Conservation (phyloP, 169 alveolate species). For the Cryptosporidium ubiquitum region DNA sequence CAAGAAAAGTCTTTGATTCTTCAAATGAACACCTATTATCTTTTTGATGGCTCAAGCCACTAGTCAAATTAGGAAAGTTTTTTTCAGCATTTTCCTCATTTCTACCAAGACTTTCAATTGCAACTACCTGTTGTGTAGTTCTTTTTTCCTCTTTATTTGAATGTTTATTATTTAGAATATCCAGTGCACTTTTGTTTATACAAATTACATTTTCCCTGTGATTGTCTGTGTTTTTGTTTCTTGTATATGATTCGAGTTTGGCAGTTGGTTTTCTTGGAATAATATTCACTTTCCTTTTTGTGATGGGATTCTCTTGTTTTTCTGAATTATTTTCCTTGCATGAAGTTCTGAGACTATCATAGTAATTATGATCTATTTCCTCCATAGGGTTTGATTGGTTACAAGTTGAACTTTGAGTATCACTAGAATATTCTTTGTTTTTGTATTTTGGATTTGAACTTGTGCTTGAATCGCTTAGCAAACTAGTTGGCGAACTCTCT, state of each 20-base stretch:
- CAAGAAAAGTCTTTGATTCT: neutral
- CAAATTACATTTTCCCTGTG: neutral
- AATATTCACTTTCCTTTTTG: neutral
- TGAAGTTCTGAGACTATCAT: neutral
- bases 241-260: neutral
- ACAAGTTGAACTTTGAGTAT: neutral
- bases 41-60: neutral
- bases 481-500: neutral
- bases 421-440: neutral
- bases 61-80: neutral
- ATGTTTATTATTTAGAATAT: neutral
- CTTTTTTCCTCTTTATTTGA: neutral
- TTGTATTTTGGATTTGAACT: neutral
- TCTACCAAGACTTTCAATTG: neutral
- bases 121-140: constrained; percentile 4
- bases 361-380: too few species aligned
- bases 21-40: neutral
- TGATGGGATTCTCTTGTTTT: neutral
- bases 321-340: neutral
- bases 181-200: neutral
- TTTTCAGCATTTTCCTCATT: neutral
- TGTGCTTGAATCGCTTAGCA: neutral
- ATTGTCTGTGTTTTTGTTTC: neutral
- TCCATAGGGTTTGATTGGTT: too few species aligned
- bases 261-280: neutral